Evolutionary conservation across 768 basidiomycete genomes (phyloP), one percentile per base, ranked within the genome.

Genomic region (Mycena belliarum): DNA sequence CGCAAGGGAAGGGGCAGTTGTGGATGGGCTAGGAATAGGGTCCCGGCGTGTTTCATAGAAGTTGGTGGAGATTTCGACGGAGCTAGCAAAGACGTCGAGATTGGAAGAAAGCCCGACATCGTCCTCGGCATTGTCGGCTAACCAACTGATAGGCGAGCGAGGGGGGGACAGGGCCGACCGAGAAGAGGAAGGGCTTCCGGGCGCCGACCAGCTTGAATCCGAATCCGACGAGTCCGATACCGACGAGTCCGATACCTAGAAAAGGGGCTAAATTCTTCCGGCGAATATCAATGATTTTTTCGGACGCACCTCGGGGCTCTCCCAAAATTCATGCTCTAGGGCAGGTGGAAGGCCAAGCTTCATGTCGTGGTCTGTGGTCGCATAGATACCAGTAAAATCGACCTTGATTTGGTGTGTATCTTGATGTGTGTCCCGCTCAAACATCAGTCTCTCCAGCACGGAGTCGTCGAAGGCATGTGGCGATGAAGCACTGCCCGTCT

Each of bases 191-290:
- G 46, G 51, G 37, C 57, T 59, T n/a, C 41, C 33, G 25, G 46
- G 52, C 33, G 15, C 49, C 38, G 49, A 57, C 12, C 28, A 43
- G 32, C 41, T 28, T 23, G 46, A 49, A 10, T 59, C 51, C 41
- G 57, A 59, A 49, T 59, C 47, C 23, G 52, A 49, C 11, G 23
- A 49, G 20, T 53, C 52, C 21, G n/a, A n/a, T n/a, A n/a, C n/a
- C n/a, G n/a, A n/a, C n/a, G n/a, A n/a, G n/a, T n/a, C n/a, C n/a
- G n/a, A n/a, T n/a, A n/a, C n/a, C n/a, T n/a, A n/a, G n/a, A n/a
- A n/a, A n/a, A n/a, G n/a, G n/a, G n/a, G n/a, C n/a, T n/a, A n/a
- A n/a, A n/a, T n/a, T n/a, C n/a, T n/a, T n/a, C n/a, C n/a, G 24
- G 33, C n/a, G 21, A 21, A 21, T 24, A 8, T 6, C 29, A 32